phyloP scores from a whole-genome alignment of 2,329 filamentous ascomycete species.

The Rhinocladiella mackenziei region DNA sequence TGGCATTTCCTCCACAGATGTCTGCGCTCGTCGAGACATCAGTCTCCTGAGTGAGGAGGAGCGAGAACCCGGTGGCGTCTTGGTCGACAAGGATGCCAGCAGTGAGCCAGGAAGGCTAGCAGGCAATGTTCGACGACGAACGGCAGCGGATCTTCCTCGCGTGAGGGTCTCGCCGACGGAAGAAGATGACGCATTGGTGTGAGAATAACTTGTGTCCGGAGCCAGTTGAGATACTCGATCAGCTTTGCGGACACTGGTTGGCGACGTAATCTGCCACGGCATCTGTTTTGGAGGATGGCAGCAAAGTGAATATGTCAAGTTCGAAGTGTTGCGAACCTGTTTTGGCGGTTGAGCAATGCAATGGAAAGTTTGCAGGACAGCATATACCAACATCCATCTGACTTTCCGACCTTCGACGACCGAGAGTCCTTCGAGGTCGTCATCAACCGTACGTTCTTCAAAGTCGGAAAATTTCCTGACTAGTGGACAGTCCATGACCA shows the following conservation, averaged over 20 bases:
- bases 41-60: slow-evolving; percentile 24
- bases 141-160: slow-evolving; percentile 16
- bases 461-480: slow-evolving; percentile 67
- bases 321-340: slow-evolving; percentile 57
- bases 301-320: slow-evolving; percentile 58
- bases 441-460: slow-evolving; percentile 58
- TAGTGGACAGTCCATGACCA: slow-evolving; percentile 45
- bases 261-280: slow-evolving; percentile 18
- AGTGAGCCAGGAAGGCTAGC: slow-evolving; percentile 14
- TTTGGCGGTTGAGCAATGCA: slow-evolving; percentile 59
- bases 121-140: slow-evolving; percentile 19
- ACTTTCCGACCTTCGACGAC: slow-evolving; percentile 69
- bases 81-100: slow-evolving; percentile 13
- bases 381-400: slow-evolving; percentile 73
- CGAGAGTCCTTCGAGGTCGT: slow-evolving; percentile 56
- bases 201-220: slow-evolving; percentile 24
- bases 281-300: slow-evolving; percentile 37
- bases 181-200: slow-evolving; percentile 19
- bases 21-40: slow-evolving; percentile 10
- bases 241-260: slow-evolving; percentile 4
- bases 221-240: slow-evolving; percentile 5
- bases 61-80: slow-evolving; percentile 17
- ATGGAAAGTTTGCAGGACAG: slow-evolving; percentile 66
- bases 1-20: slow-evolving; percentile 11
- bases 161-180: slow-evolving; percentile 10